These are phyloP conservation scores for Irpex sp. DNA, from an alignment of 1,284 basidiomycete species.

Conservation along the genomic window DNA sequence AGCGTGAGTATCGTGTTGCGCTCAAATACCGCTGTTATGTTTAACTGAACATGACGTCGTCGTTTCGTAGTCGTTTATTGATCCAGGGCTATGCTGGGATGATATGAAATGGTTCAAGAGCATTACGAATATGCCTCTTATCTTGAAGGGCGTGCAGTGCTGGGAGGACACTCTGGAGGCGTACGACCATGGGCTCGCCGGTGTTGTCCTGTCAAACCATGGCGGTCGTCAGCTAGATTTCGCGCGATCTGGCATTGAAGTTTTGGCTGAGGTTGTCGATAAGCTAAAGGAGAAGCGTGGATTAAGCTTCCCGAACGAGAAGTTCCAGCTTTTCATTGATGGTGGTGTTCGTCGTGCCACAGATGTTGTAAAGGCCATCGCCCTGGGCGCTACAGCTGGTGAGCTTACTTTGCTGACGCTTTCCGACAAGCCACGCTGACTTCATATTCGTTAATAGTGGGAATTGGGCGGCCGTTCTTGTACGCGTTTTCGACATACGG, in stretches of 20 bases:
- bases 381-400: conserved; percentile 84
- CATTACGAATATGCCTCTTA: conserved; percentile 92
- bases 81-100: conserved; percentile 84
- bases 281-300: conserved; percentile 63
- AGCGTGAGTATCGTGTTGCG: conserved; percentile 18
- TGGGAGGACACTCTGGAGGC: conserved; percentile 79
- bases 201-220: conserved; percentile 88
- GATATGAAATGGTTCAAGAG: conserved; percentile 87
- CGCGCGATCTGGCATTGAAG: conserved; percentile 82
- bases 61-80: conserved; percentile 80
- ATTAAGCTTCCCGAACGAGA: conserved; percentile 53
- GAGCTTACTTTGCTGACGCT: not conserved
- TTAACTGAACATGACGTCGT: not conserved
- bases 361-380: conserved; percentile 91
- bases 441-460: conserved; percentile 36
- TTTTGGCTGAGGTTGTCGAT: conserved; percentile 82
- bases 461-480: conserved; percentile 80
- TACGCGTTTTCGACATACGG: conserved; percentile 92
- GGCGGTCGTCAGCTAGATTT: conserved; percentile 90
- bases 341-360: conserved; percentile 90
- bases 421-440: not conserved
- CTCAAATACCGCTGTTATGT: not conserved
- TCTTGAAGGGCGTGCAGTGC: conserved; percentile 86
- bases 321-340: conserved; percentile 89
- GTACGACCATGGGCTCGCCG: conserved; percentile 77